Conservation (phyloP, 1,284 basidiomycete genomes). For the Psilocybe mexicana region DNA sequence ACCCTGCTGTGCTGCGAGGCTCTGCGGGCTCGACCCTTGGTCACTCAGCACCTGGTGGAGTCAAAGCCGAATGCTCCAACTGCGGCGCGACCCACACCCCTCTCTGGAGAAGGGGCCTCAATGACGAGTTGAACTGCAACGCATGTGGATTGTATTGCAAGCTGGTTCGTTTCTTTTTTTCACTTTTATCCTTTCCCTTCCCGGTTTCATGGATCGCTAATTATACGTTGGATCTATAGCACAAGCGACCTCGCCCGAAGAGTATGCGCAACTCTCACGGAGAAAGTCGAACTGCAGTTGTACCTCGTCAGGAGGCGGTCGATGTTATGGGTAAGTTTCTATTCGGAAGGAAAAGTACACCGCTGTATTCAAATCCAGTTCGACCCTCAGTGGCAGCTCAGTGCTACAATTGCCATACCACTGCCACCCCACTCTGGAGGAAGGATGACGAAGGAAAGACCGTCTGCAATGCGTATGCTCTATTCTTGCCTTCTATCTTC, state of each 20-base stretch:
- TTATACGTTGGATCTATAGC: conserved; percentile 32
- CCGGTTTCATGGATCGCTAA: conserved; percentile 27
- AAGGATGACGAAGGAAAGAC: conserved; percentile 92
- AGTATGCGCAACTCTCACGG: conserved; percentile 76
- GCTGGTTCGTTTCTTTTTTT: conserved; percentile 47
- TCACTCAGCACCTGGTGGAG: conserved; percentile 63
- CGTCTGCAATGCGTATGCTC: conserved; percentile 83
- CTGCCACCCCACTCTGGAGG: conserved; percentile 87
- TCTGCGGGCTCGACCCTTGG: conserved; percentile 22
- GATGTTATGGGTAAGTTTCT: conserved; percentile 49
- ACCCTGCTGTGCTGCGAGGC: conserved; percentile 40
- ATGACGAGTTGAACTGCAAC: conserved; percentile 84
- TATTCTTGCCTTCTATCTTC: conserved; percentile 20
- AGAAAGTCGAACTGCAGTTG: conserved; percentile 61
- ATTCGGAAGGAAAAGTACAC: conserved; percentile 10
- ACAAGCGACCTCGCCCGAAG: conserved; percentile 82
- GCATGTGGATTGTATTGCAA: conserved; percentile 82
- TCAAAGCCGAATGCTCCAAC: conserved; percentile 81
- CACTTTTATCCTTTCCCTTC: conserved; percentile 22
- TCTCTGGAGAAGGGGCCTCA: conserved; percentile 77
- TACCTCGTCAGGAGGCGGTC: conserved; percentile 57
- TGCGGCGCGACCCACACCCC: conserved; percentile 84
- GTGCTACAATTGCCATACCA: conserved; percentile 90
- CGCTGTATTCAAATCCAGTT: conserved; percentile 26
- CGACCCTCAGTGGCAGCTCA: conserved; percentile 50